phyloP scores from a whole-genome alignment of 768 basidiomycete genomes.

The Mycena olivaceomarginata region DNA sequence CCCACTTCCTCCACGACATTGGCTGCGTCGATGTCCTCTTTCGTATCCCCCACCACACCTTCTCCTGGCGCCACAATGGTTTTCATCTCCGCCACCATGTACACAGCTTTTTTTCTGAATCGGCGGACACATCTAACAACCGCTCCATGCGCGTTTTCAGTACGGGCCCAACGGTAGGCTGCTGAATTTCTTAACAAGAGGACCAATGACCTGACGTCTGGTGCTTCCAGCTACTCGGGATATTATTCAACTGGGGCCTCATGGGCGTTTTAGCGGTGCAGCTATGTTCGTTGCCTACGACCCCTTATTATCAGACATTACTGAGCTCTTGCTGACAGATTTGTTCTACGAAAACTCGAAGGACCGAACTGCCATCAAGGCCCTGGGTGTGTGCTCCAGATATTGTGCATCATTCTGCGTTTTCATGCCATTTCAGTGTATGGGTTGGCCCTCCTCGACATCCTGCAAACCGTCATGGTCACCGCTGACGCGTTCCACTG shows the following conservation, averaged over 20 bases:
- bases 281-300: no score
- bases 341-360: constrained; percentile 10
- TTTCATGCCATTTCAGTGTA: constrained; percentile 37
- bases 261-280: no score
- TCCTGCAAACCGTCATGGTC: constrained; percentile 40
- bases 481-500: constrained; percentile 49
- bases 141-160: no score
- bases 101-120: constrained; percentile 17
- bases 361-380: constrained; percentile 15
- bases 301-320: no score
- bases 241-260: no score
- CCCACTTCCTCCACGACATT: constrained; percentile 28
- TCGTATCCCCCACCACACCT: constrained; percentile 21
- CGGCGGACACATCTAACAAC: no score
- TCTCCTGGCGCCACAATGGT: constrained; percentile 29
- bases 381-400: constrained; percentile 20
- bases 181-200: no score
- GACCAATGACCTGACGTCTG: no score
- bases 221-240: no score
- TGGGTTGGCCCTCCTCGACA: constrained; percentile 41
- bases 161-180: no score
- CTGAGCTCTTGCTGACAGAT: not conserved
- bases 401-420: not conserved
- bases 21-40: constrained; percentile 28
- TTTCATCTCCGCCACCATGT: constrained; percentile 25